Evolutionary conservation across 164 flowering plant genomes (phyloP), one percentile per base, ranked within the genome.

Genomic region (Aristolochia contorta): DNA sequence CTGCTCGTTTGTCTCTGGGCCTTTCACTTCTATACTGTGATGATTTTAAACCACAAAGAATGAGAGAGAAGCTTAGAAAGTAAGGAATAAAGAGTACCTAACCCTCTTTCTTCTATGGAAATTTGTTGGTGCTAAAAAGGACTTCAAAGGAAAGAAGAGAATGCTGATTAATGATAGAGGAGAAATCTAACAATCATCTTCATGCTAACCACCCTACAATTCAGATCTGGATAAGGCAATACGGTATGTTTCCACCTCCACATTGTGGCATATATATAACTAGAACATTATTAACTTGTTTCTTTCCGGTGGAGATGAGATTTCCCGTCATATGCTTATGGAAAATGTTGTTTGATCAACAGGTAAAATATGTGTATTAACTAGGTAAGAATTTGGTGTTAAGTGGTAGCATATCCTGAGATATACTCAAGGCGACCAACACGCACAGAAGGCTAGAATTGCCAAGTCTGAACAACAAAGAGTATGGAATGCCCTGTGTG

Each of bases 161-260:
- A 27, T 2, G 30, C 30, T 27, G 30, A 27, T n/a, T n/a, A 27
- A 27, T 2, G 30, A 27, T 2, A 27, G 30, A 27, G 30, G 30
- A 27, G 30, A 5, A 27, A 19, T 51, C 54, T 18, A 21, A 51
- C 23, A 24, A 51, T 33, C 71, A 66, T 45, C 13, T 33, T 75
- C 50, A 66, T 71, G 50, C 74, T 75, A 51, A 1, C n/a, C 7
- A 47, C 50, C 50, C 50, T 47, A 2, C n/a, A 14, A 47, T 47
- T n/a, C 16, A 47, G 50, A 14, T 47, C n/a, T 47, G 50, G n/a
- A 14, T 7, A 7, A 47, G 7, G n/a, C 2, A 14, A n/a, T 14
- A 14, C 7, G 50, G 16, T 14, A 14, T 14, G 18, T 47, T 47
- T 47, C 7, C n/a, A n/a, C 7, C 16, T 47, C 50, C n/a, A n/a